Percentiles rank a stretch among this genome's conserved stretches.
phyloP scores from a whole-genome alignment of 352 stramenopile species.

The Phytophthora hybrid region DNA sequence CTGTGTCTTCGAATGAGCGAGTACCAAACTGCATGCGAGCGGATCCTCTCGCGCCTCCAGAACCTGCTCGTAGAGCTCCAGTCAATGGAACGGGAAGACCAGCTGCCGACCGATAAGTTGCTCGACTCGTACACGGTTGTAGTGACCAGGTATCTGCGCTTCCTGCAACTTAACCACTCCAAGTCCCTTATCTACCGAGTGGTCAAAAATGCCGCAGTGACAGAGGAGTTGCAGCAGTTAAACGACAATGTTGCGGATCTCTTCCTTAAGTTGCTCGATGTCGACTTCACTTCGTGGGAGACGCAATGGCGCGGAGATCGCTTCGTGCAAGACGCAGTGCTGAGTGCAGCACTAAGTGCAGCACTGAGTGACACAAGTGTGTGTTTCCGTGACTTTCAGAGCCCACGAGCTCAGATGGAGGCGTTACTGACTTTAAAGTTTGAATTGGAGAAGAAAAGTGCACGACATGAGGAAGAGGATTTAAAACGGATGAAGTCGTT shows the following conservation, averaged over 20 bases:
- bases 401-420: conserved; percentile 23
- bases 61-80: neutral
- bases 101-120: neutral
- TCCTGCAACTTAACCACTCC: conserved; percentile 1
- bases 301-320: neutral
- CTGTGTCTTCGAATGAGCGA: neutral
- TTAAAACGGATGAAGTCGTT: conserved; percentile 1
- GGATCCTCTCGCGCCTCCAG: neutral
- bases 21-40: neutral
- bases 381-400: neutral
- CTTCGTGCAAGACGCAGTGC: neutral
- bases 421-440: conserved; percentile 29
- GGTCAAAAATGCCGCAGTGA: neutral
- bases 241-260: neutral
- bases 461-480: neutral
- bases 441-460: conserved; percentile 16
- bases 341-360: neutral
- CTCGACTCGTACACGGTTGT: neutral
- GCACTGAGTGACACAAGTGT: neutral
- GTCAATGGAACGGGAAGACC: neutral
- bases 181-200: neutral
- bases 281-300: neutral
- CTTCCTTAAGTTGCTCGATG: neutral
- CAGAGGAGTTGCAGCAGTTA: neutral
- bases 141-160: neutral